Percentiles rank a stretch among this genome's conserved stretches.
phyloP scores from a whole-genome alignment of 306 rosid genomes.

The Crotalaria pallida region DNA sequence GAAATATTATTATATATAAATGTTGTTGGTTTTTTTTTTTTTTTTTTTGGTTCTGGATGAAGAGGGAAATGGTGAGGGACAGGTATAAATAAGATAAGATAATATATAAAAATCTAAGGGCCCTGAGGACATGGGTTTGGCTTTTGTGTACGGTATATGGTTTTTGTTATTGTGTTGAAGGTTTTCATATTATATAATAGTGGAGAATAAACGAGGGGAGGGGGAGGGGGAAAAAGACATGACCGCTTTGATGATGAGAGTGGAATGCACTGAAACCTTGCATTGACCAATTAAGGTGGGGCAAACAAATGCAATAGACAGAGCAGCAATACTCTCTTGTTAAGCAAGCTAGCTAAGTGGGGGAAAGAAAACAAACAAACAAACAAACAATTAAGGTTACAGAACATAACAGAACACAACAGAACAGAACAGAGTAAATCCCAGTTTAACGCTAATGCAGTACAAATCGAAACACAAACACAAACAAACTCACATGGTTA shows the following conservation, averaged over 20 bases:
- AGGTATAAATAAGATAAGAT: not conserved
- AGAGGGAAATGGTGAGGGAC: not conserved
- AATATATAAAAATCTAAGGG: not conserved
- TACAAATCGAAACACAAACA: constrained; percentile 26
- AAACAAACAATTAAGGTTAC: constrained; percentile 12
- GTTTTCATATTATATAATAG: no score
- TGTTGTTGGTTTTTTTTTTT: no score
- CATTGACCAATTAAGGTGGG: not conserved
- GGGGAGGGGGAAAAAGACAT: no score
- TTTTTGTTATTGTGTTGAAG: no score
- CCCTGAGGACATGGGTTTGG: constrained; percentile 11
- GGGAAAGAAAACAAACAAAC: no score
- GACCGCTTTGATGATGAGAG: constrained; percentile 15
- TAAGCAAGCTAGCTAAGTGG: constrained; percentile 25
- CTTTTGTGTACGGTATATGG: no score
- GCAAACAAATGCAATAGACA: no score
- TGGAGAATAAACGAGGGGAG: not conserved
- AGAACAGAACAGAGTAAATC: constrained; percentile 30
- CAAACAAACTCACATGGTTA: constrained; percentile 20
- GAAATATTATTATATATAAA: no score
- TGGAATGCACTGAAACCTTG: not conserved
- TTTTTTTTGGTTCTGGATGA: no score
- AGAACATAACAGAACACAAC: no score
- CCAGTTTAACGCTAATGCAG: constrained; percentile 31
- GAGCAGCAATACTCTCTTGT: no score